Conservation (phyloP, 306 rosid species). For the Albizia julibrissin region DNA sequence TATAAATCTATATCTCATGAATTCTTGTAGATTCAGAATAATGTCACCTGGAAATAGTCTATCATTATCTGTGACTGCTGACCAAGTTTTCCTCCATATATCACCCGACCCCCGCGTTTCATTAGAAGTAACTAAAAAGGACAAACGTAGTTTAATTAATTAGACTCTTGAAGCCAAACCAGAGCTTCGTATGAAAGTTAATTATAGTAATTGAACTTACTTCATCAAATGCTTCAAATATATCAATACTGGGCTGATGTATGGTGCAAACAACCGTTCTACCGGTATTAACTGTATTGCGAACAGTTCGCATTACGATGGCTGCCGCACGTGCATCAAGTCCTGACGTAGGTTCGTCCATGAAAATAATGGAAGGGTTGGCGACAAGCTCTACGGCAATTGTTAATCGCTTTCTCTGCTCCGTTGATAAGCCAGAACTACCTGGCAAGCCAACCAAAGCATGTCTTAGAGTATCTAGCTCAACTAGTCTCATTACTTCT, state of each 20-base stretch:
- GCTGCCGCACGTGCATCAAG: constrained; percentile 92
- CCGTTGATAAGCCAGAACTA: constrained; percentile 80
- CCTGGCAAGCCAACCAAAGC: constrained; percentile 89
- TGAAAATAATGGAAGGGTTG: constrained; percentile 81
- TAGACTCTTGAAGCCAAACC: constrained; percentile 22
- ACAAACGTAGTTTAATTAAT: constrained; percentile 29
- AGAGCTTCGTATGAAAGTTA: neutral
- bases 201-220: constrained; percentile 34
- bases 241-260: constrained; percentile 86
- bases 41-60: constrained; percentile 74
- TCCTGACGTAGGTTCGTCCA: constrained; percentile 95
- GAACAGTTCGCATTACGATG: constrained; percentile 84
- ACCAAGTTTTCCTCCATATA: constrained; percentile 84
- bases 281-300: constrained; percentile 87
- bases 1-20: neutral
- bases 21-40: neutral
- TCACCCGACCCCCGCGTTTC: constrained; percentile 84
- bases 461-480: constrained; percentile 64
- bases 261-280: constrained; percentile 90
- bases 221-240: constrained; percentile 90
- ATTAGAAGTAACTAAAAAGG: constrained; percentile 71
- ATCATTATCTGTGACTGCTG: constrained; percentile 66
- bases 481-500: constrained; percentile 79
- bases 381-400: constrained; percentile 90
- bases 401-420: constrained; percentile 79